These are phyloP conservation scores for Gelatoporia subvermispora DNA, from an alignment of 768 basidiomycete genomes.

Conservation along the genomic window DNA sequence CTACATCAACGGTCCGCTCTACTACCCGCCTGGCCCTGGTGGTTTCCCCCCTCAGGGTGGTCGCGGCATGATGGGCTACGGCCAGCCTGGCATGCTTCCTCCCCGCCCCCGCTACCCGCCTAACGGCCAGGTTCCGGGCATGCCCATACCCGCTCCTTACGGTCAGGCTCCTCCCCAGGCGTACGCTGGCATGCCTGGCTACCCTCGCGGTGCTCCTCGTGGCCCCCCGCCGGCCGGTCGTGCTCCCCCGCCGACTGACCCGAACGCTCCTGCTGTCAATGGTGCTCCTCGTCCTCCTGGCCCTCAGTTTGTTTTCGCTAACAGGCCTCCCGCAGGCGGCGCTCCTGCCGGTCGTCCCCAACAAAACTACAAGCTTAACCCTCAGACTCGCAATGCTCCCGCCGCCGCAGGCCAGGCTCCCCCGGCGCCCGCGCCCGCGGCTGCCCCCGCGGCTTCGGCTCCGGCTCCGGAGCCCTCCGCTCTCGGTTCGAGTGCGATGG, in stretches of 20 bases:
- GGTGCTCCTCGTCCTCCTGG: slow-evolving; percentile 58
- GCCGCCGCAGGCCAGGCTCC: slow-evolving; percentile 30
- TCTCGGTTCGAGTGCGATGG: slow-evolving; percentile 60
- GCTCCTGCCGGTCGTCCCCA: slow-evolving; percentile 34
- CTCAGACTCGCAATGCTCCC: slow-evolving; percentile 22
- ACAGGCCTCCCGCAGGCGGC: slow-evolving; percentile 47
- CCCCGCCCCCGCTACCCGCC: slow-evolving; percentile 84
- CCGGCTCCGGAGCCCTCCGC: slow-evolving; percentile 46
- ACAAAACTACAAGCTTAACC: slow-evolving; percentile 32
- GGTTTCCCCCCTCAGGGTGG: slow-evolving; percentile 76
- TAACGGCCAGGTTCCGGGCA: slow-evolving; percentile 65
- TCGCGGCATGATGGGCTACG: slow-evolving; percentile 75
- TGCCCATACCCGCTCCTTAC: slow-evolving; percentile 72
- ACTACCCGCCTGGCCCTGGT: slow-evolving; percentile 76
- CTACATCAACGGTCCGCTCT: slow-evolving; percentile 82
- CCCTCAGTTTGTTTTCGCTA: slow-evolving; percentile 44
- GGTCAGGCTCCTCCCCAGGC: slow-evolving; percentile 68
- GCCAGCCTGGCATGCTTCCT: slow-evolving; percentile 82
- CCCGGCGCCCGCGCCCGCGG: slow-evolving; percentile 26
- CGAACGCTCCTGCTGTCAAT: slow-evolving; percentile 45
- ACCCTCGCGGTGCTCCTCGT: slow-evolving; percentile 58
- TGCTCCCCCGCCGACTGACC: slow-evolving; percentile 67
- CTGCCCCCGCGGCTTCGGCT: slow-evolving; percentile 37
- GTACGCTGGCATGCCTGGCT: slow-evolving; percentile 66
- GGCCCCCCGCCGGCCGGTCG: slow-evolving; percentile 64